Percentiles rank a stretch among this genome's conserved stretches.
Conservation (phyloP, 2,329 filamentous ascomycete genomes). For the Colletotrichum sp. region DNA sequence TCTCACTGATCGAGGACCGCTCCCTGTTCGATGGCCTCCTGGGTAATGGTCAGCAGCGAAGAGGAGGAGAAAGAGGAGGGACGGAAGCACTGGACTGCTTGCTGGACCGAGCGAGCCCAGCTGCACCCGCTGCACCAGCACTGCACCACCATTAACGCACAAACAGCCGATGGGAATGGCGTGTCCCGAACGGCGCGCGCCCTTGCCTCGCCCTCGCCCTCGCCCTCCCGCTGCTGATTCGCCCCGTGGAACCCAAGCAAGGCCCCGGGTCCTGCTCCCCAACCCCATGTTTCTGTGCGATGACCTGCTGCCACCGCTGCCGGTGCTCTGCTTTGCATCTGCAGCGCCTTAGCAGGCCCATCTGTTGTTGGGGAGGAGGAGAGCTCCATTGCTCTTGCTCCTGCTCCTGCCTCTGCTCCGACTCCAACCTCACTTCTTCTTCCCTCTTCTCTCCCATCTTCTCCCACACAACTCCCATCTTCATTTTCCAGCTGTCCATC, state of each 20-base stretch:
- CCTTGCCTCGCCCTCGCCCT: background rate
- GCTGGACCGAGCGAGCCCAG: background rate
- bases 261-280: background rate
- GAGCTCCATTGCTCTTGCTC: background rate
- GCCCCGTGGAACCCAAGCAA: slow-evolving; percentile 6
- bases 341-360: background rate
- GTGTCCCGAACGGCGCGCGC: slow-evolving; percentile 9
- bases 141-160: background rate
- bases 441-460: slow-evolving; percentile 8
- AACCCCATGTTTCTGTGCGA: slow-evolving; percentile 20
- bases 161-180: slow-evolving; percentile 5
- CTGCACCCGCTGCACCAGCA: background rate
- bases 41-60: background rate
- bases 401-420: background rate
- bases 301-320: slow-evolving; percentile 8
- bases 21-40: background rate
- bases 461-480: background rate
- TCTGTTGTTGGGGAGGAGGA: background rate
- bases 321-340: background rate
- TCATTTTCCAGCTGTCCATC: background rate
- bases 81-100: background rate
- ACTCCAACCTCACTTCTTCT: slow-evolving; percentile 20
- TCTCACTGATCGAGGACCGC: background rate
- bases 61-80: background rate
- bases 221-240: slow-evolving; percentile 12